These are phyloP conservation scores for Gelatoporia subvermispora DNA, from an alignment of 768 basidiomycete genomes.

Conservation along the genomic window DNA sequence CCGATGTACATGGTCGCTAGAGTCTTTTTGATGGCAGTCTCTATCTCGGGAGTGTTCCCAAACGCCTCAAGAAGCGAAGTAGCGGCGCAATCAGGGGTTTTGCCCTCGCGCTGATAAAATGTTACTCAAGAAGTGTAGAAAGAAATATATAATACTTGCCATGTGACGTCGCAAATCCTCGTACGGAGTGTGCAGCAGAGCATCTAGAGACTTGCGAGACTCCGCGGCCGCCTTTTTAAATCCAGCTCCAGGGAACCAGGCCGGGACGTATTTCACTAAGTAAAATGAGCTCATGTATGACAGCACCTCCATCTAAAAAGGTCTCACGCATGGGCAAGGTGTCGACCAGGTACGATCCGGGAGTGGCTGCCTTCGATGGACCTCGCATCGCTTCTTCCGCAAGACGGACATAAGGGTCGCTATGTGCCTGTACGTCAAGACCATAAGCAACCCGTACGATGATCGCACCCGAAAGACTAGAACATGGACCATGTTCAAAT, in stretches of 20 bases:
- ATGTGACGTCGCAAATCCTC: constrained; percentile 16
- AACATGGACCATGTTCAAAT: not conserved
- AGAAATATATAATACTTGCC: constrained; percentile 3
- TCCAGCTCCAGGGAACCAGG: constrained; percentile 16
- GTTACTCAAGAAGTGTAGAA: not conserved
- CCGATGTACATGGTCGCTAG: too few species aligned
- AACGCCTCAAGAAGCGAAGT: too few species aligned
- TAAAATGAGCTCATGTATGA: not conserved
- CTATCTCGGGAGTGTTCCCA: too few species aligned
- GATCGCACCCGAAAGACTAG: constrained; percentile 22
- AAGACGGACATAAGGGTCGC: constrained; percentile 10
- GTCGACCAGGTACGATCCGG: constrained; percentile 12
- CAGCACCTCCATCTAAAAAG: not conserved
- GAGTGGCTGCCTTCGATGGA: not conserved
- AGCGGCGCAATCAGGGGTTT: too few species aligned
- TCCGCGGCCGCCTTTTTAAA: constrained; percentile 12
- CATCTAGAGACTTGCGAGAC: constrained; percentile 4
- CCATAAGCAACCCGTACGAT: constrained; percentile 28
- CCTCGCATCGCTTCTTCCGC: constrained; percentile 4
- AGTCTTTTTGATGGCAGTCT: too few species aligned
- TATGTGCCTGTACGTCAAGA: constrained; percentile 16
- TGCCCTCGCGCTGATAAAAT: not conserved
- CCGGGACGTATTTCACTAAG: constrained; percentile 16
- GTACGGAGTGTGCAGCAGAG: constrained; percentile 17
- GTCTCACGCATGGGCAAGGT: constrained; percentile 13